These are phyloP conservation scores for Kalmanozyma brasiliensis DNA, from an alignment of 1,284 basidiomycete genomes.

Conservation along the genomic window DNA sequence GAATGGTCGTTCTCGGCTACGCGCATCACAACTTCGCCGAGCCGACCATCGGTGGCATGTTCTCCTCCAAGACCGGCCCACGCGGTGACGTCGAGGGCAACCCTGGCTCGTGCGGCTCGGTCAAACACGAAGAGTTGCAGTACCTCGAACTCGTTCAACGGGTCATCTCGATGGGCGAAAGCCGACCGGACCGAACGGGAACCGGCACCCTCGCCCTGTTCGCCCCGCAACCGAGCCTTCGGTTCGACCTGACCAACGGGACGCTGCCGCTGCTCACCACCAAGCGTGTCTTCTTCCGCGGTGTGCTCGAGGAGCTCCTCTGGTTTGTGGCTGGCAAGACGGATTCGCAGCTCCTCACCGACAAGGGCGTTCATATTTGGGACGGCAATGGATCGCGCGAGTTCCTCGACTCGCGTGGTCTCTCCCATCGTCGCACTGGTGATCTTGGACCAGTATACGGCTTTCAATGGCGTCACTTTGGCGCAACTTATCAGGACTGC, in stretches of 20 bases:
- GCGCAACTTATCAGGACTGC: constrained; percentile 85
- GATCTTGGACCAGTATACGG: constrained; percentile 97
- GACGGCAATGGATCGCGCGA: constrained; percentile 91
- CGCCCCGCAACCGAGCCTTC: constrained; percentile 59
- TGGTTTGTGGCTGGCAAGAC: constrained; percentile 93
- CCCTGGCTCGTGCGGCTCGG: constrained; percentile 12
- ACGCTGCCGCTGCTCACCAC: constrained; percentile 89
- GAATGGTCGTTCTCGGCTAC: constrained; percentile 64
- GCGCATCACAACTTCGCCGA: constrained; percentile 62
- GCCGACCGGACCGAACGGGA: constrained; percentile 61
- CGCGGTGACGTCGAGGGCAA: constrained; percentile 23
- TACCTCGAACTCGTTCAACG: constrained; percentile 61
- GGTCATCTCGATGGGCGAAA: constrained; percentile 59
- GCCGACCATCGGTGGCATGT: constrained; percentile 62
- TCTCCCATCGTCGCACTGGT: constrained; percentile 85
- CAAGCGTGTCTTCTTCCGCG: constrained; percentile 90
- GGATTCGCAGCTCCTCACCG: constrained; percentile 80
- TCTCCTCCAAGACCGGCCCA: constrained; percentile 59
- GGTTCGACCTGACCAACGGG: constrained; percentile 54
- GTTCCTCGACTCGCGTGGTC: constrained; percentile 85
- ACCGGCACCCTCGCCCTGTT: constrained; percentile 65
- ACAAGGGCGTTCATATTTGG: constrained; percentile 95
- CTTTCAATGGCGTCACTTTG: constrained; percentile 99
- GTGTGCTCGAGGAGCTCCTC: constrained; percentile 91
- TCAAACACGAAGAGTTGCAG: constrained; percentile 61